These are phyloP conservation scores for Conticribra guillardii DNA, from an alignment of 108 stramenopile species.

Conservation along the genomic window DNA sequence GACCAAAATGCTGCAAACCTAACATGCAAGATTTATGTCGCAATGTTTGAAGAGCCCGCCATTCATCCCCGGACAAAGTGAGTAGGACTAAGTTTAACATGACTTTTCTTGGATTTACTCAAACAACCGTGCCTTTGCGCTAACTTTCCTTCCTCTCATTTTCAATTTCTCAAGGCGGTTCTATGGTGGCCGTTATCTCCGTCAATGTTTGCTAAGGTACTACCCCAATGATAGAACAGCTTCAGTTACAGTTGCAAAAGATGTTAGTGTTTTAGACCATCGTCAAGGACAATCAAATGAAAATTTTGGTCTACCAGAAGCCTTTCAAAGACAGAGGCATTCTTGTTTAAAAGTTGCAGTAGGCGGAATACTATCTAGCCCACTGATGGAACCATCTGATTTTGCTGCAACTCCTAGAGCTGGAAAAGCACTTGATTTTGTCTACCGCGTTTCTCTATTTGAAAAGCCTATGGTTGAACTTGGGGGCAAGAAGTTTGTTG, in stretches of 20 bases:
- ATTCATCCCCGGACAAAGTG: constrained; percentile 46
- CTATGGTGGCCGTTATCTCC: constrained; percentile 65
- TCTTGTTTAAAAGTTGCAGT: constrained; percentile 43
- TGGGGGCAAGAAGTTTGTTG: constrained; percentile 68
- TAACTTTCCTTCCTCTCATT: neutral
- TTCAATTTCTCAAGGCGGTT: constrained; percentile 32
- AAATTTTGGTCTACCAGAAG: constrained; percentile 24
- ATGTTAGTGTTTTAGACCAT: constrained; percentile 62
- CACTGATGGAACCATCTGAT: constrained; percentile 78
- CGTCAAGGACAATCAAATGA: constrained; percentile 17
- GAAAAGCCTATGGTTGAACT: constrained; percentile 74
- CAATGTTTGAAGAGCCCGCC: constrained; percentile 82
- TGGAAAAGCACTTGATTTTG: constrained; percentile 83
- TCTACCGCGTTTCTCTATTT: constrained; percentile 78
- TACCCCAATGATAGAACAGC: constrained; percentile 84
- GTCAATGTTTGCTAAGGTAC: constrained; percentile 80
- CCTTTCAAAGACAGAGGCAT: constrained; percentile 41
- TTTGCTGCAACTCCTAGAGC: constrained; percentile 73
- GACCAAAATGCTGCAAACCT: constrained; percentile 73
- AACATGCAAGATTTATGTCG: constrained; percentile 79
- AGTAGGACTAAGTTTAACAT: neutral
- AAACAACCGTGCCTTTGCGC: too few species aligned
- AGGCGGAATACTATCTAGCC: constrained; percentile 57
- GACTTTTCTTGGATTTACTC: neutral
- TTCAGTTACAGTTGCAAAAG: constrained; percentile 49